Conservation (phyloP, 495 filamentous ascomycete genomes). For the Penicillium salamii region DNA sequence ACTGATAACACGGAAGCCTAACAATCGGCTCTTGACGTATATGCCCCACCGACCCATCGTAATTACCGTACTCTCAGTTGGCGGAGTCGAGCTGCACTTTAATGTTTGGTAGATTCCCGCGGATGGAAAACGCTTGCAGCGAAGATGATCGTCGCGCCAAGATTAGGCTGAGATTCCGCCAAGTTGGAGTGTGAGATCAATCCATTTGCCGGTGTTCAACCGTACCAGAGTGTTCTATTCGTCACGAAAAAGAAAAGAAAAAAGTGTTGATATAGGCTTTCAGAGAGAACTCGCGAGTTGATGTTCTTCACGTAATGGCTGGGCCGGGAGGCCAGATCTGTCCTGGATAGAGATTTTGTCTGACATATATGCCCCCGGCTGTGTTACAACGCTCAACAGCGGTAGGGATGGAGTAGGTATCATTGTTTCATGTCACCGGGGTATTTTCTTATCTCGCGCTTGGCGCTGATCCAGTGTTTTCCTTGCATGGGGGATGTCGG, state of each 20-base stretch:
- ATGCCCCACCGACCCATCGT: not conserved
- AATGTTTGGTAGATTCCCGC: not conserved
- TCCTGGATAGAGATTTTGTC: not conserved
- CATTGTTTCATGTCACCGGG: not conserved
- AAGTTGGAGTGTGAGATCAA: constrained; percentile 14
- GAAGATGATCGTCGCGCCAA: constrained; percentile 2
- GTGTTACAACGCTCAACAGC: constrained; percentile 10
- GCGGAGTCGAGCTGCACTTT: not conserved
- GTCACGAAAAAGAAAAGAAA: too few relatives aligned
- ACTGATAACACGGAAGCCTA: not conserved
- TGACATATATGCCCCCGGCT: not conserved
- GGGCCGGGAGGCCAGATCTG: not conserved
- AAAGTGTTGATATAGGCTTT: too few relatives aligned
- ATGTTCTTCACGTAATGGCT: not conserved
- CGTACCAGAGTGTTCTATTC: not conserved
- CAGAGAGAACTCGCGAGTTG: not conserved
- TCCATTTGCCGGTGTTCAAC: not conserved
- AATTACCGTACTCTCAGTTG: not conserved
- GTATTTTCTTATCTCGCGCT: constrained; percentile 5
- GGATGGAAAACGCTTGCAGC: constrained; percentile 9
- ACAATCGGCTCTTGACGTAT: not conserved
- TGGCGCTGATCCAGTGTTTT: constrained; percentile 7
- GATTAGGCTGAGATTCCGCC: constrained; percentile 2
- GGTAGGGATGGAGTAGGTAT: constrained; percentile 10
- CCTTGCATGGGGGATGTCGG: constrained; percentile 8